Evolutionary conservation across 192 early-diverging fungal genomes (phyloP).

Genomic region (Pilobolus umbonatus): DNA sequence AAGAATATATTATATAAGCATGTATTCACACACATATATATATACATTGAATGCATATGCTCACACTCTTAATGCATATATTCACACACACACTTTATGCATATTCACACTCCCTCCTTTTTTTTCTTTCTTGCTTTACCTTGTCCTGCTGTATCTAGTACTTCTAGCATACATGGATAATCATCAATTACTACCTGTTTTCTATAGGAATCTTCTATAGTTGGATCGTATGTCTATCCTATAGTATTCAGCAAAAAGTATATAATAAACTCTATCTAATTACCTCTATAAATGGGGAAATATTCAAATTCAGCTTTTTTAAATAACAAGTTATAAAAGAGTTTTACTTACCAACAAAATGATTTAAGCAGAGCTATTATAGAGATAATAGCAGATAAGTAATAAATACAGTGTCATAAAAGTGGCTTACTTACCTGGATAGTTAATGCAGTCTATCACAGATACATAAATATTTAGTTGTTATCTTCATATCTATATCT

Average conservation of each 20-base stretch:
- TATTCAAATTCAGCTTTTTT: too few relatives aligned
- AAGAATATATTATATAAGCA: too few relatives aligned
- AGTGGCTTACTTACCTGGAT: conserved; percentile 27
- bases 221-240: conserved; percentile 87
- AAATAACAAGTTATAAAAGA: conserved; percentile 1
- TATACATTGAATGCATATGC: too few relatives aligned
- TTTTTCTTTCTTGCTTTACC: conserved; percentile 19
- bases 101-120: too few relatives aligned
- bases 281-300: conserved; percentile 18
- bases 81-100: too few relatives aligned
- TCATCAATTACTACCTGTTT: conserved; percentile 97
- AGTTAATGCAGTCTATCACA: conserved; percentile 33
- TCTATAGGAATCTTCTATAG: conserved; percentile 96
- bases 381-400: not conserved
- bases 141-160: conserved; percentile 94
- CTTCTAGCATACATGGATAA: conserved; percentile 92
- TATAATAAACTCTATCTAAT: not conserved
- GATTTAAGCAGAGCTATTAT: conserved; percentile 35
- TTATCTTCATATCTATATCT: not conserved
- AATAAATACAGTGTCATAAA: conserved; percentile 12
- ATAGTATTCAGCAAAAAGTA: not conserved
- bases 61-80: too few relatives aligned
- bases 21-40: too few relatives aligned
- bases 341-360: conserved; percentile 37
- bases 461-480: not conserved